Evolutionary conservation across 2,329 filamentous ascomycete genomes (phyloP).

Genomic region (Ophiostoma sp.): DNA sequence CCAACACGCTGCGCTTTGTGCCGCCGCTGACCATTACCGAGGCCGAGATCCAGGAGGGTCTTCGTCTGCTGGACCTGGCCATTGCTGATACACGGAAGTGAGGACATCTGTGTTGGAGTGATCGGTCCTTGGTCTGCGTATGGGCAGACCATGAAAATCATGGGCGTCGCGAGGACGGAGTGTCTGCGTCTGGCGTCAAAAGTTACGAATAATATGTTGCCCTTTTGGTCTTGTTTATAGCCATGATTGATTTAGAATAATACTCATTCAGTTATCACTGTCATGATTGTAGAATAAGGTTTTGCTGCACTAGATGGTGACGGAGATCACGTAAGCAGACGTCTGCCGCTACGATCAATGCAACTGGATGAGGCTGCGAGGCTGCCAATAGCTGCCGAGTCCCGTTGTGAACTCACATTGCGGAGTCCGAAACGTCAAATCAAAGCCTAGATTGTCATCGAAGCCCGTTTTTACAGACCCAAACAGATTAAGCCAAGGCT

Average conservation of each 20-base stretch:
- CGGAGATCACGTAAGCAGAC: background rate
- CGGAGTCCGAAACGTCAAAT: background rate
- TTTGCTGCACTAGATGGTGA: background rate
- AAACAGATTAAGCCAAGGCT: background rate
- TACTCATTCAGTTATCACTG: background rate
- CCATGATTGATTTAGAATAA: background rate
- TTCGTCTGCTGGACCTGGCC: slow-evolving; percentile 68
- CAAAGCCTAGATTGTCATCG: background rate
- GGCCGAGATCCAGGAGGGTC: slow-evolving; percentile 70
- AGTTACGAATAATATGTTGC: slow-evolving; percentile 2
- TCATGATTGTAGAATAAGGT: no score
- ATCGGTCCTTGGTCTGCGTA: background rate
- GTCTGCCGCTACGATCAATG: background rate
- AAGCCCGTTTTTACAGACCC: background rate
- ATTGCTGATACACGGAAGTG: slow-evolving; percentile 40
- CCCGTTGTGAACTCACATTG: background rate
- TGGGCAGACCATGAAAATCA: no score
- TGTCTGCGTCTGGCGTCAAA: background rate
- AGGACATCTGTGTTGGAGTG: background rate
- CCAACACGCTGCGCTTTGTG: slow-evolving; percentile 87
- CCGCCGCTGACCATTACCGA: slow-evolving; percentile 77
- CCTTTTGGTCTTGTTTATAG: background rate
- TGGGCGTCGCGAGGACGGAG: no score
- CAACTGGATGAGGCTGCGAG: background rate
- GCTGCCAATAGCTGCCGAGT: background rate